Base-by-base conservation (phyloP, 345 rosid species). In the Bruguiera gymnorhiza region DNA sequence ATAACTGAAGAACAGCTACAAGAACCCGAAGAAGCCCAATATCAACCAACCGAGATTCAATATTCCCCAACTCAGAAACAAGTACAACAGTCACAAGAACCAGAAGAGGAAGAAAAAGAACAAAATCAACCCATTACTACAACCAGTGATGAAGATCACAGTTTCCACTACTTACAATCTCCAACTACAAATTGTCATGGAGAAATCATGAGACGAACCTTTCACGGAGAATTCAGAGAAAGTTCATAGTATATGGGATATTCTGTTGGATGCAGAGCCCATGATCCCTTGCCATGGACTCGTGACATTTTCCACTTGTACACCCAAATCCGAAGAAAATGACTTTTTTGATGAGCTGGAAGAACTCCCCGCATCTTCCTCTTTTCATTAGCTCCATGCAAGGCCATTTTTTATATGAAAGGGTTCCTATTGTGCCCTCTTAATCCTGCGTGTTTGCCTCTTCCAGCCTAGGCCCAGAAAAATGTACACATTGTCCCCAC, bases 291-390 rank as follows among this genome's bases (percentile, higher is more conserved):
- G 79, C 24, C 70, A 68, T 56, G 63, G 52, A 54, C 52, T 73
- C 39, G 71, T 73, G 74, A 62, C 74, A 71, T 60, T 75, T 15
- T 43, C 50, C 50, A 43, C 18, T 30, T 63, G 81, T n/a, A 62
- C 79, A 37, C 65, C 75, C 11, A 72, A 70, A 77, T 65, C 82
- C 59, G 89, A 83, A 66, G 88, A 83, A 55, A 79, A 78, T 61
- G 94, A 86, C 70, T 82, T 89, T 80, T 85, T 89, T 62, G 89
- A 89, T 68, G 94, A 89, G 79, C 88, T 85, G 50, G 94, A 84
- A 79, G 91, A 89, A 58, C 81, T 86, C 3, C 85, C 86, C 66
- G 70, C 75, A 23, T 71, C 83, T 52, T 83, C 86, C 57, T 77
- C 79, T 39, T 32, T 84, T 78, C 72, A 79, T 81, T 19, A 75